Evolutionary conservation across 306 rosid genomes (phyloP), one percentile per base, ranked within the genome.

Genomic region (Argentina anserina): DNA sequence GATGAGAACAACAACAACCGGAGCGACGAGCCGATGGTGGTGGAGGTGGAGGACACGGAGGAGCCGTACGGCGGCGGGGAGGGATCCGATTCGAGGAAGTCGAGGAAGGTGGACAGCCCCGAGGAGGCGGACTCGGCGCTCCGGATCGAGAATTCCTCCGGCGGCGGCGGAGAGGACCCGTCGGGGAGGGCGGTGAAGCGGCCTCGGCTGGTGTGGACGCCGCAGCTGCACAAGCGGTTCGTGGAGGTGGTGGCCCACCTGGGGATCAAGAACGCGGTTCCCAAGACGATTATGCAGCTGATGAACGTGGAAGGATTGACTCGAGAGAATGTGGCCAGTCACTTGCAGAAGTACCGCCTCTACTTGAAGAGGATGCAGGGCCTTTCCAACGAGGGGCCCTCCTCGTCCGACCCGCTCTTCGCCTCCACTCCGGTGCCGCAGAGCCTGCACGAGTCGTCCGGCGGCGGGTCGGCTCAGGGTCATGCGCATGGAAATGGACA

Each of bases 301-400:
- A 91, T 91, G 98, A 93, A 93, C 78, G 96, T 93, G 13, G 98
- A 93, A 43, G 99, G 97, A 15, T 75, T 95, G 87, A 95, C 97
- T 5, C 89, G 97, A 0, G 99, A 95, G 78, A 95, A 95, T 61
- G 99, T 95, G 5, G 99, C 99, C 0, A 91, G 97, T 37, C 99
- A 95, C 61, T 81, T 95, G 18, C 97, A 95, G 83, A 95, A 95
- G 88, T 95, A 95, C 75, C 84, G 97, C 0, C 96, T 91, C 6
- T 94, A 89, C 85, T 74, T 94, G 83, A 94, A 88, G 84, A 79
- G 97, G 76, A 90, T 87, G 89, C 96, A 88, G 56, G 92, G 96
- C 25, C 74, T 89, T 15, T 87, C 92, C 65, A 90, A 91, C 64
- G 95, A 87, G 1, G 95, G 87, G 10, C 85, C 96, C 13, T 86